Base-by-base conservation (phyloP, 2,329 filamentous ascomycete species). In the Coniosporium tulheliwenetii region DNA sequence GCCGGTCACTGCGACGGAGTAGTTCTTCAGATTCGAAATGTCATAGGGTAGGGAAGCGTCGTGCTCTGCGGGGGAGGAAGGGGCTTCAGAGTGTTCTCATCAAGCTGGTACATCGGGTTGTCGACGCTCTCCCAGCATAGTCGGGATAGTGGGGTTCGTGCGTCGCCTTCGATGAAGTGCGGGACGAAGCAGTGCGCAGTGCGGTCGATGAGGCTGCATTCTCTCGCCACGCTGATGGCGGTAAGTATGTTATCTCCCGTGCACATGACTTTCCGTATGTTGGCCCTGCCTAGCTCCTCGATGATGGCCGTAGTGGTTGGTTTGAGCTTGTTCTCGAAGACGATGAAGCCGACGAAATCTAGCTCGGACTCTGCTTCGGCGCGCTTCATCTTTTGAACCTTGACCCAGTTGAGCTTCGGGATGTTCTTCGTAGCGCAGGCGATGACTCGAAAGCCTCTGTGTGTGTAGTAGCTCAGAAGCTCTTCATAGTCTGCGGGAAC, bases 251-350 rank as follows among this genome's bases (percentile, higher is more conserved):
- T 98, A 66, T 98, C 91, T 29, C 91, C 91, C 0, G 91, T 98
- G 46, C 93, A 93, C 91, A 98, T 98, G 39, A 94, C 78, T 26
- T 82, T 81, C 31, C 85, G 77, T 48, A 98, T 94, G 42, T 82
- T 82, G 7, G 93, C 89, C 40, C 80, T 69, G 30, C 76, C 71
- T 2, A 98, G 71, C 61, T 96, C 87, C 42, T 81, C 73, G 19
- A 98, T 75, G 30, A 95, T 82, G 1, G 71, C 73, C 1, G 83
- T 73, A 0, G 89, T 95, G 14, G 76, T 86, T 1, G 84, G 79
- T 59, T 98, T 98, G 45, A 98, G 66, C 62, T 98, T 98, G 64
- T 98, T 98, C 63, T 98, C 91, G 51, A 98, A 98, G 41, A 98
- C 81, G 54, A 98, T 96, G 62, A 98, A 98, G 5, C 91, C 91